These are phyloP conservation scores for Trametes cinnabarina DNA, from an alignment of 768 basidiomycete genomes.

Conservation along the genomic window DNA sequence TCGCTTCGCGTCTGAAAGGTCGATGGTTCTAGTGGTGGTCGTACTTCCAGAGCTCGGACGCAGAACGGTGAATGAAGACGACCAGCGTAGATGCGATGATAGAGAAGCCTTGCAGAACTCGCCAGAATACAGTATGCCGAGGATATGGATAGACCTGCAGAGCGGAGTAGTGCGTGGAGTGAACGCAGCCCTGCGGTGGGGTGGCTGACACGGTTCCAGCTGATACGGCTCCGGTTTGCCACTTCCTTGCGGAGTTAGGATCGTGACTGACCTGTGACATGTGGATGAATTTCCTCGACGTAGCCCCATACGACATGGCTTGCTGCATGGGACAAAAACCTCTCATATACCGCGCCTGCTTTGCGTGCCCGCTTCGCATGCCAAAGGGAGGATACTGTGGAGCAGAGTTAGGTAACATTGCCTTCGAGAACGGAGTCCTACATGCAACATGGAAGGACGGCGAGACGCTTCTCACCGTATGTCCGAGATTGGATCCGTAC, in stretches of 20 bases:
- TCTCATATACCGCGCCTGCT: too few relatives aligned
- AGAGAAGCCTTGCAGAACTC: neutral
- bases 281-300: too few relatives aligned
- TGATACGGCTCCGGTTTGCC: neutral
- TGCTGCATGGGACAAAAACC: too few relatives aligned
- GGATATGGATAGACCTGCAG: neutral
- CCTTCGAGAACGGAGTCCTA: neutral
- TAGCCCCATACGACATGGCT: too few relatives aligned
- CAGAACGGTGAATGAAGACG: neutral
- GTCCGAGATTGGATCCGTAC: neutral
- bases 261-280: conserved; percentile 6
- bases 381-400: neutral
- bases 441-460: too few relatives aligned
- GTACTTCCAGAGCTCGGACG: neutral
- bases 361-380: too few relatives aligned
- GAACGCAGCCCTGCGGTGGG: neutral
- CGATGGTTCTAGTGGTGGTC: neutral
- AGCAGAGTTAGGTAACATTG: neutral
- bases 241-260: neutral
- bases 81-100: neutral
- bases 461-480: neutral
- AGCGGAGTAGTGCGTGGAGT: neutral
- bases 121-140: conserved; percentile 8
- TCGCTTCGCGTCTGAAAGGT: neutral
- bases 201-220: conserved; percentile 2